Evolutionary conservation across 805 yeast genomes (phyloP), one percentile per base, ranked within the genome.

Genomic region (Nakazawaea anatomiae): DNA sequence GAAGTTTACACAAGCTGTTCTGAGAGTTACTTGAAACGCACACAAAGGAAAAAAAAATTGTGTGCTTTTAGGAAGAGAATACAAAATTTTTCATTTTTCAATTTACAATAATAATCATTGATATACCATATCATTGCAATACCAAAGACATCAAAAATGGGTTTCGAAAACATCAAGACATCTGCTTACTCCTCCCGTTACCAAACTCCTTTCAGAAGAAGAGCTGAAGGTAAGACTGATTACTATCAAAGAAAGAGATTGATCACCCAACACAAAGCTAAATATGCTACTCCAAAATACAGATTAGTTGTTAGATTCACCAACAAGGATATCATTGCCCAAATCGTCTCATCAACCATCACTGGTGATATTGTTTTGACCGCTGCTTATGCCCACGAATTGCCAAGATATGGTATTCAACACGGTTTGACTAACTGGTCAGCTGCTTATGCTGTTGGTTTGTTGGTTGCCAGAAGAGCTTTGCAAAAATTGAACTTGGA

Each of bases 191-290:
- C 83, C 83, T 90, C 97, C 72, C 91, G 99, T 77, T 94, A 84
- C 96, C 99, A 94, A 83, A 94, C 99, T 75, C 97, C 98, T 63
- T 94, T 91, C 96, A 90, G 99, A 79, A 91, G 99, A 85, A 89
- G 99, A 87, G 89, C 96, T 76, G 97, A 94, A 82, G 99, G 99
- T 82, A 94, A 94, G 85, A 94, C 99, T 73, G 99, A 94, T 77
- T 94, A 91, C 96, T 94, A 91, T 85, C 97, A 94, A 77, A 91
- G 99, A 86, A 94, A 94, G 96, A 90, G 98, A 82, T 82, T 94
- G 73, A 94, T 94, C 71, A 83, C 97, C 70, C 99, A 94, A 83
- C 97, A 92, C 94, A 94, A 94, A 91, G 97, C 97, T 74, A 94
- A 94, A 84, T 94, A 94, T 95, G 85, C 83, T 87, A 74, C 97